Base-by-base conservation (phyloP, 768 basidiomycete genomes). In the Boletus sp. region DNA sequence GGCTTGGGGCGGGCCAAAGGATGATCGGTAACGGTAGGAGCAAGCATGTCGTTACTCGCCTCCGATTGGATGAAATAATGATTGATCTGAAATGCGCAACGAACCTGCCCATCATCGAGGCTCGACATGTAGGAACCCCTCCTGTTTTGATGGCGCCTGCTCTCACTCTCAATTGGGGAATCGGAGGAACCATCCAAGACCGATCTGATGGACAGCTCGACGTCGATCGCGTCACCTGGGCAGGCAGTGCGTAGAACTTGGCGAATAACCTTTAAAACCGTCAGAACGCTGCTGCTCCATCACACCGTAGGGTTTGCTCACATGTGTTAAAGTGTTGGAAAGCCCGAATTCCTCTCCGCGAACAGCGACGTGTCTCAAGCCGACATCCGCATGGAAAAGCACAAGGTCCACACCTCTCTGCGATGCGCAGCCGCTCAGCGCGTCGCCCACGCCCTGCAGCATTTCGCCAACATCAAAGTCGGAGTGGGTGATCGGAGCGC, bases 381-480 rank as follows among this genome's bases (percentile, higher is more conserved):
- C 88, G 20, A 89, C 86, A 69, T 96, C 94, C 18, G 87, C 90
- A 64, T 98, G 94, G 69, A 88, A 95, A 12, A 97, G 75, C 17
- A 96, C 92, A 60, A 98, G 76, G 71, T 98, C 94, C 33, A 94
- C 91, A n/a, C 87, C 90, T 48, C 78, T 81, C 65, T 90, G 83
- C 5, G 92, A 87, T 35, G 92, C 92, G 41, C 85, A 78, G 12
- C 93, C 94, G 66, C 92, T 87, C 57, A 96, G 72, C 14, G 89
- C 84, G 74, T 98, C 94, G 10, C 92, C 94, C 9, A 94, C 86
- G 67, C 83, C 87, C 73, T 97, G 95, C 62, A 96, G 68, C 75
- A 92, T 77, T 70, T 98, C 94, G 24, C 91, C 94, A 39, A 97
- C 84, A 73, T 98, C 94, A 67, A 96, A 97, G 67, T 94, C 90